Percentiles rank a stretch among this genome's conserved stretches.
These are phyloP conservation scores for Ustilago hordei DNA, from an alignment of 1,284 basidiomycete genomes.

Conservation along the genomic window DNA sequence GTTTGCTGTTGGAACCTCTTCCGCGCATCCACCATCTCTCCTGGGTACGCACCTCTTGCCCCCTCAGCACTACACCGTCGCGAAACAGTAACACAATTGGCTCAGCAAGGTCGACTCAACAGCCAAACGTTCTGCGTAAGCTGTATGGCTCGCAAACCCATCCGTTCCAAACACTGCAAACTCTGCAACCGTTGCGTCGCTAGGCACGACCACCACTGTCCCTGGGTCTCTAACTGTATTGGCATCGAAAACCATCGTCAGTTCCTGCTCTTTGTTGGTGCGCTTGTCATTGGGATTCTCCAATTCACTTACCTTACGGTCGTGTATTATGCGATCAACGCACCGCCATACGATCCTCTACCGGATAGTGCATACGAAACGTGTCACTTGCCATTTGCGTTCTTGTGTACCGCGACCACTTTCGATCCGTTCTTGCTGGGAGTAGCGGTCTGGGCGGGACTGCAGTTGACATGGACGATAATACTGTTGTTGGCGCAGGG, in stretches of 20 bases:
- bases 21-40: conserved; percentile 86
- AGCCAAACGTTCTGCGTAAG: conserved; percentile 95
- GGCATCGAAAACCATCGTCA: conserved; percentile 95
- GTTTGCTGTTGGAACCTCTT: conserved; percentile 90
- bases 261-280: conserved; percentile 88
- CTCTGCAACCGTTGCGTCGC: conserved; percentile 90
- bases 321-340: conserved; percentile 65
- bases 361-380: conserved; percentile 60
- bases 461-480: conserved; percentile 92
- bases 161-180: conserved; percentile 95
- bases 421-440: conserved; percentile 86
- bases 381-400: conserved; percentile 77
- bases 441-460: conserved; percentile 83
- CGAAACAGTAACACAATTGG: conserved; percentile 72
- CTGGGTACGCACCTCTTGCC: conserved; percentile 87
- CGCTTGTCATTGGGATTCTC: conserved; percentile 83
- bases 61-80: conserved; percentile 49
- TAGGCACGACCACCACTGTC: conserved; percentile 78
- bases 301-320: conserved; percentile 85
- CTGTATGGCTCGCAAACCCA: conserved; percentile 91
- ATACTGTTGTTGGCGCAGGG: conserved; percentile 86
- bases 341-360: conserved; percentile 48
- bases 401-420: conserved; percentile 74
- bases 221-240: conserved; percentile 99
- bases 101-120: conserved; percentile 86